Base-by-base conservation (phyloP, 2,329 filamentous ascomycete genomes). In the Fusarium haematococcum region DNA sequence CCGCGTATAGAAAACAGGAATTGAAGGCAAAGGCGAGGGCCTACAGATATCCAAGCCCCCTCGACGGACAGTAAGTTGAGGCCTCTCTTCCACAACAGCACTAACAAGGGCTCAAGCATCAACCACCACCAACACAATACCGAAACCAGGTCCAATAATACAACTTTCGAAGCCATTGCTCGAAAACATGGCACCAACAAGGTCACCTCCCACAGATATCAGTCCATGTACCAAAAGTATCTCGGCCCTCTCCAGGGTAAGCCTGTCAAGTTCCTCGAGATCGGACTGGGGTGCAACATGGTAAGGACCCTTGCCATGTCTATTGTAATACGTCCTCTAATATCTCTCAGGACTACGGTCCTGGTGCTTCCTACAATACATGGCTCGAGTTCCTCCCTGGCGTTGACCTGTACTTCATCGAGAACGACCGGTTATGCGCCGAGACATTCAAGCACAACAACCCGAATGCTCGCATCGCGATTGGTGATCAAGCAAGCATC, bases 371-470 rank as follows among this genome's bases (percentile, higher is more conserved):
- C 6, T 85, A 84, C 67, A 79, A 83, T 70, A 83, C 83, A 18
- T 85, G 83, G 83, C 79, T 83, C 4, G 83, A 84, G 35, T 85
- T 82, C 65, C 81, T 85, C 41, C 77, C 82, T 1, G 62, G 81
- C 18, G 77, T 85, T 10, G 81, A 85, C 32, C 77, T 86, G 20
- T 85, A 85, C 70, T 84, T 82, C 67, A 84, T 86, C 67, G 84
- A 85, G 59, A 81, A 80, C 64, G 80, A 86, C 64, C 79, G 70
- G 10, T 73, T 68, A 5, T 86, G 84, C 62, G 83, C 80, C 5
- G 69, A 79, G 33, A 80, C 81, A 33, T 84, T 81, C 79, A 79
- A 80, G 7, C 68, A 77, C 56, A 80, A 82, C 25, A 82, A 78
- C 2, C 76, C 75, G 3, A 80, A 79, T 7, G 82, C 82, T 2